These are phyloP conservation scores for Lactifluus piperatus DNA, from an alignment of 768 basidiomycete species.

Conservation along the genomic window DNA sequence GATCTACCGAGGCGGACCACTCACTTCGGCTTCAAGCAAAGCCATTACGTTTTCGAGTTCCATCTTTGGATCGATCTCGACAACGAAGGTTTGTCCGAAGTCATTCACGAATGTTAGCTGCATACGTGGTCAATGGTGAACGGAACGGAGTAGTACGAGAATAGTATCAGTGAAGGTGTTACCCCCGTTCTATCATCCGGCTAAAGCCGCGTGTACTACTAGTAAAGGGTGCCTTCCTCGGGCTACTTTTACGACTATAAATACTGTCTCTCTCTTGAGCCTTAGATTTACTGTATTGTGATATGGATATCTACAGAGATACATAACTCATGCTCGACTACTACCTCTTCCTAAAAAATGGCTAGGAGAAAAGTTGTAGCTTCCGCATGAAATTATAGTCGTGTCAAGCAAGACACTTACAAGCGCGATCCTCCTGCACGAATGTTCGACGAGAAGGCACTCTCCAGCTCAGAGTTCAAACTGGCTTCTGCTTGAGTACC, in stretches of 20 bases:
- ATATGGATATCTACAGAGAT: neutral
- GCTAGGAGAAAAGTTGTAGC: slow-evolving; percentile 20
- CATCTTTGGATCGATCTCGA: slow-evolving; percentile 89
- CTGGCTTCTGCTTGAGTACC: slow-evolving; percentile 45
- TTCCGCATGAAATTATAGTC: neutral
- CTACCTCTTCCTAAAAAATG: slow-evolving; percentile 15
- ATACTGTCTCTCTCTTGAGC: too few relatives aligned
- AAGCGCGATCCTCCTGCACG: slow-evolving; percentile 56
- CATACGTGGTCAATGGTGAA: slow-evolving; percentile 33
- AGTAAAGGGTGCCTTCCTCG: too few relatives aligned
- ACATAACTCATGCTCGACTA: neutral
- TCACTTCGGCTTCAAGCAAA: slow-evolving; percentile 89
- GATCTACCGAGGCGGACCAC: slow-evolving; percentile 22
- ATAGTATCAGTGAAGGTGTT: neutral
- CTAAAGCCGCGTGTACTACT: neutral
- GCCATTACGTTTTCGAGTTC: slow-evolving; percentile 90
- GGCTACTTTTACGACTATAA: too few relatives aligned
- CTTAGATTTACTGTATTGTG: neutral
- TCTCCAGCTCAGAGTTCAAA: slow-evolving; percentile 70
- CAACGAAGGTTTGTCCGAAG: slow-evolving; percentile 47
- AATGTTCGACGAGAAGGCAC: slow-evolving; percentile 70
- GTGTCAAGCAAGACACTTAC: slow-evolving; percentile 37
- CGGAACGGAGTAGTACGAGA: neutral
- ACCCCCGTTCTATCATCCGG: neutral
- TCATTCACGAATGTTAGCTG: slow-evolving; percentile 66